Percentiles rank a stretch among this genome's conserved stretches.
These are phyloP conservation scores for Setaria italica DNA, from an alignment of 202 grass and related monocot genomes.

Conservation along the genomic window DNA sequence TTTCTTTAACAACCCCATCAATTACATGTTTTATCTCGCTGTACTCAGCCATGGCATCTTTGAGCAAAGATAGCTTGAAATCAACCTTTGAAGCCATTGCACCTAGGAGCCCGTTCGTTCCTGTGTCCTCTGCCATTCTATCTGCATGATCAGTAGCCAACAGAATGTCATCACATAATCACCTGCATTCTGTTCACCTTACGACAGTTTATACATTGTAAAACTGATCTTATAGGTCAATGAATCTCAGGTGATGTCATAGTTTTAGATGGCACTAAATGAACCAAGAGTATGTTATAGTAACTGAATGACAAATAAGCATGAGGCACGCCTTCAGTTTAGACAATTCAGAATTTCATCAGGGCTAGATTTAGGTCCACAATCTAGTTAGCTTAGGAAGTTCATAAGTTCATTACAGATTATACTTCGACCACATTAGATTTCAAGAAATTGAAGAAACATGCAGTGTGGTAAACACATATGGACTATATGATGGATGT, in stretches of 20 bases:
- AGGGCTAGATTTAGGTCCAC: too few relatives aligned
- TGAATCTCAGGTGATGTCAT: background rate
- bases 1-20: conserved; percentile 13
- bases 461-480: background rate
- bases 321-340: background rate
- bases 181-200: background rate
- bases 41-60: conserved; percentile 21
- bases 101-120: background rate
- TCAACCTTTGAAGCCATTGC: conserved; percentile 28
- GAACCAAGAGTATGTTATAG: background rate
- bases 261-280: background rate
- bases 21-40: conserved; percentile 31
- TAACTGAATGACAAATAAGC: background rate
- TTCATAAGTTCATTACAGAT: background rate
- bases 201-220: background rate
- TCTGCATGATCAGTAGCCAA: background rate
- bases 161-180: background rate
- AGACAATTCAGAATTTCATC: too few relatives aligned
- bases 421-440: background rate
- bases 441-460: background rate
- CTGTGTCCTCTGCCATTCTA: background rate
- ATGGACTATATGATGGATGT: background rate
- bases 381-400: background rate
- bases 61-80: conserved; percentile 27
- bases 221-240: background rate